These are phyloP conservation scores for Halophytophthora batemanensis DNA, from an alignment of 352 stramenopile genomes.

Conservation along the genomic window DNA sequence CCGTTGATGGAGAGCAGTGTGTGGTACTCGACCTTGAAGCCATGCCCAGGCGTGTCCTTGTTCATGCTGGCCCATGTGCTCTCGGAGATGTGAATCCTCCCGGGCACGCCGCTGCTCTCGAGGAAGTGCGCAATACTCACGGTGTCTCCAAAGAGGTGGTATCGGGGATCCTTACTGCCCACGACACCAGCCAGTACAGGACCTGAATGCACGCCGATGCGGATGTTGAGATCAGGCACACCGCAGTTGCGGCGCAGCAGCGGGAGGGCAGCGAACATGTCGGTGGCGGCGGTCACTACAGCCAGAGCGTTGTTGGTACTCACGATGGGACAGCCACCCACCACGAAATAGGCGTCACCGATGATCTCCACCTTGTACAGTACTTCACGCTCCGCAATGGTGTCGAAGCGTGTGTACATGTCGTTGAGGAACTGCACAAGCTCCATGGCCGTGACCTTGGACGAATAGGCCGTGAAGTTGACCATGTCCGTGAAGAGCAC, in stretches of 20 bases:
- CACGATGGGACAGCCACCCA: constrained; percentile 61
- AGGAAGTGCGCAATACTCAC: constrained; percentile 83
- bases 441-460: constrained; percentile 78
- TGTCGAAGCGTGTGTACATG: constrained; percentile 88
- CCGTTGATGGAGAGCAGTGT: constrained; percentile 74
- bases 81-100: constrained; percentile 81
- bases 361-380: constrained; percentile 92
- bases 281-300: constrained; percentile 69
- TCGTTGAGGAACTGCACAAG: constrained; percentile 88
- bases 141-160: constrained; percentile 84
- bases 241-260: constrained; percentile 69
- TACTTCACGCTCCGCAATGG: constrained; percentile 78
- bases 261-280: constrained; percentile 68
- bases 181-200: constrained; percentile 82
- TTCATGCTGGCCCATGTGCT: constrained; percentile 81
- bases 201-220: constrained; percentile 85
- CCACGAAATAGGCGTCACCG: constrained; percentile 86
- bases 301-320: constrained; percentile 62
- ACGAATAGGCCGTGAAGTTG: constrained; percentile 84
- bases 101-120: constrained; percentile 72
- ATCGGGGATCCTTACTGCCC: constrained; percentile 77
- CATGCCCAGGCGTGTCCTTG: constrained; percentile 71
- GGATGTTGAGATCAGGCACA: constrained; percentile 78
- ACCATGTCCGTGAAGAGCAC: constrained; percentile 87
- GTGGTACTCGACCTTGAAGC: constrained; percentile 85